Evolutionary conservation across 768 basidiomycete species (phyloP), one percentile per base, ranked within the genome.

Genomic region (Lentinula aciculospora): DNA sequence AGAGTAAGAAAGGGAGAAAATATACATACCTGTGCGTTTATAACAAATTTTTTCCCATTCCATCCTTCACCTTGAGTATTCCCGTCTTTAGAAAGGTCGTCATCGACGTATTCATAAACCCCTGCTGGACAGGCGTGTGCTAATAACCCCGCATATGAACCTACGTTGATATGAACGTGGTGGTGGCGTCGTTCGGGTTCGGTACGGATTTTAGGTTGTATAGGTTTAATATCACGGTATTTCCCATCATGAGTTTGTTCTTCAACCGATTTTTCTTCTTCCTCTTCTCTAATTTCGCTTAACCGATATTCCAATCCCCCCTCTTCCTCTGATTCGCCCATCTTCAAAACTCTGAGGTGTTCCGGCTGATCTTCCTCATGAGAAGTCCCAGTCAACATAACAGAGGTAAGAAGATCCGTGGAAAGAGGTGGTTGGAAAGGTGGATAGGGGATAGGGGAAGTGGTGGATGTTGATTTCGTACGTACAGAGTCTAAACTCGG

Each of bases 331-430:
- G n/a, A n/a, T n/a, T 56, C 21, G 53, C 23, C 42, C 65, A 17
- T 61, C 63, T 27, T 71, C 67, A 45, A 72, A 3, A 97, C 82
- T 31, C 88, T 79, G 48, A 98, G 76, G 72, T 99, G 97, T 13
- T 92, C 76, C 2, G 88, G 93, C 69, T 98, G 94, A 69, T 98
- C 94, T 69, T 99, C 96, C n/a, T 89, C 86, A 66, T 98, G 96
- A 67, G 96, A 96, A 15, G 96, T 98, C 0, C 90, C 92, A 6
- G 96, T 97, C 44, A 97, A 79, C 2, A 90, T 80, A 36, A 99
- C 81, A 32, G 89, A 89, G 0, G 93, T 98, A 69, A 98, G 78
- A 65, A 99, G 76, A 68, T 98, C 96, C 28, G 96, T 98, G 4
- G 92, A 93, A 13, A 98, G 76, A 6, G 93, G 91, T 1, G 94